These are phyloP conservation scores for Saccharata proteae DNA, from an alignment of 2,329 filamentous ascomycete genomes.

Conservation along the genomic window DNA sequence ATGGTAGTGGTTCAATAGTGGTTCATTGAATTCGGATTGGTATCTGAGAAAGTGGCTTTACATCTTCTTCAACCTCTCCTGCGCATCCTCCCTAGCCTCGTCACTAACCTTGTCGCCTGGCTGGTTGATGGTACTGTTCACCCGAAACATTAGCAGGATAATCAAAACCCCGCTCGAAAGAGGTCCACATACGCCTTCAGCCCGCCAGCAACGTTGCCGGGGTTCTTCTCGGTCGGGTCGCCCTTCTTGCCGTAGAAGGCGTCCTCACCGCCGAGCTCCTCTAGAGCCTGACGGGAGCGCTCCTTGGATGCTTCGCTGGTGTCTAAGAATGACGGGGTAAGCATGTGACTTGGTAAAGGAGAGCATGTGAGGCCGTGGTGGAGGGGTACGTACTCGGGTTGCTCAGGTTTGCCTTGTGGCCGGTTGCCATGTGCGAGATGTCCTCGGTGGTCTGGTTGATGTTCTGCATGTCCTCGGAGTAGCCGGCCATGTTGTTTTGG, in stretches of 20 bases:
- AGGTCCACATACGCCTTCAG: conserved; percentile 10
- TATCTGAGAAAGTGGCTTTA: too few relatives aligned
- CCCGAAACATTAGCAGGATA: too few relatives aligned
- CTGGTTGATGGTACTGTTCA: too few relatives aligned
- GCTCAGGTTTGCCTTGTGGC: conserved; percentile 37
- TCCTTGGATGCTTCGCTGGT: conserved; percentile 36
- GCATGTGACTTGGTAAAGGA: background rate
- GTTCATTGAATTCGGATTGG: too few relatives aligned
- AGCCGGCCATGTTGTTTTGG: conserved; percentile 12
- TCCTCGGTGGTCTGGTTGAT: conserved; percentile 16
- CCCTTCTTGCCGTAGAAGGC: conserved; percentile 32
- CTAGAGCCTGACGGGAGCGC: conserved; percentile 29
- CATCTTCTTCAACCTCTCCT: too few relatives aligned
- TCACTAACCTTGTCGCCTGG: too few relatives aligned
- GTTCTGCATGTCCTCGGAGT: conserved; percentile 14
- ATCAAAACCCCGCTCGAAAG: background rate
- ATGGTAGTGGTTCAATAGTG: too few relatives aligned
- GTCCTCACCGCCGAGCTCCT: conserved; percentile 31
- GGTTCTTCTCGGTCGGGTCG: conserved; percentile 30
- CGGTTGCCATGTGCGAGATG: conserved; percentile 14
- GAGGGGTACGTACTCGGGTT: conserved; percentile 30
- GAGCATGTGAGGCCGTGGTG: too few relatives aligned
- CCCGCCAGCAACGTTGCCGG: conserved; percentile 12
- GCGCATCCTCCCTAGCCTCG: too few relatives aligned
- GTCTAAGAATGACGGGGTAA: conserved; percentile 23